Conservation (phyloP, 768 basidiomycete species). For the Boletellus ananas region DNA sequence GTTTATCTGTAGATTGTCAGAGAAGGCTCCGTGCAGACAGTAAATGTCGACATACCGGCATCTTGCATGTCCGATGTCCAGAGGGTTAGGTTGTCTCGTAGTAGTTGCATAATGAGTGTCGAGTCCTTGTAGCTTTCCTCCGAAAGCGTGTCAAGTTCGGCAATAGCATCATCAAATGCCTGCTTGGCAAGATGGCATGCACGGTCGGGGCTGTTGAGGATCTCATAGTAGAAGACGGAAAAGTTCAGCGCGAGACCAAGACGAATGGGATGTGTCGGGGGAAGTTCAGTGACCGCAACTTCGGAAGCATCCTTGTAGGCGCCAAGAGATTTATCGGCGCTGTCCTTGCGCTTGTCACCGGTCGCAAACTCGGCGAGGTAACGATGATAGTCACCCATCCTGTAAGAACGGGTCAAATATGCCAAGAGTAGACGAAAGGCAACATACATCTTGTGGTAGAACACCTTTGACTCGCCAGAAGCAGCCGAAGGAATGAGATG, state of each 20-base stretch:
- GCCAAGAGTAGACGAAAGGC: neutral
- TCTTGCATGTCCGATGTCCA: conserved; percentile 99
- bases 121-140: conserved; percentile 99
- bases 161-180: conserved; percentile 98
- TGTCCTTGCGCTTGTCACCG: conserved; percentile 95
- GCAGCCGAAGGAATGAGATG: conserved; percentile 97
- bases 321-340: conserved; percentile 95
- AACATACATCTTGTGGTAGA: conserved; percentile 98
- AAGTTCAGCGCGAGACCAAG: conserved; percentile 98
- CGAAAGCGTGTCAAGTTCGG: conserved; percentile 96
- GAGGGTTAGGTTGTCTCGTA: conserved; percentile 95
- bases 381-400: conserved; percentile 99
- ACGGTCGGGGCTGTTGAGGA: conserved; percentile 97
- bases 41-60: conserved; percentile 55
- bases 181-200: conserved; percentile 99
- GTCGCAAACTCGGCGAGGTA: conserved; percentile 99
- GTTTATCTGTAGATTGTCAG: conserved; percentile 52
- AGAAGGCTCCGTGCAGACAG: neutral
- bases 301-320: conserved; percentile 98
- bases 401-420: conserved; percentile 31
- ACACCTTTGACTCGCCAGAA: conserved; percentile 96
- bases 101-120: conserved; percentile 93
- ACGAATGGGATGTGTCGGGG: conserved; percentile 95
- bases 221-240: conserved; percentile 99
- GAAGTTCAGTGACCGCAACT: conserved; percentile 93